phyloP scores from a whole-genome alignment of 2,329 filamentous ascomycete species.

The Bertia moriformis region DNA sequence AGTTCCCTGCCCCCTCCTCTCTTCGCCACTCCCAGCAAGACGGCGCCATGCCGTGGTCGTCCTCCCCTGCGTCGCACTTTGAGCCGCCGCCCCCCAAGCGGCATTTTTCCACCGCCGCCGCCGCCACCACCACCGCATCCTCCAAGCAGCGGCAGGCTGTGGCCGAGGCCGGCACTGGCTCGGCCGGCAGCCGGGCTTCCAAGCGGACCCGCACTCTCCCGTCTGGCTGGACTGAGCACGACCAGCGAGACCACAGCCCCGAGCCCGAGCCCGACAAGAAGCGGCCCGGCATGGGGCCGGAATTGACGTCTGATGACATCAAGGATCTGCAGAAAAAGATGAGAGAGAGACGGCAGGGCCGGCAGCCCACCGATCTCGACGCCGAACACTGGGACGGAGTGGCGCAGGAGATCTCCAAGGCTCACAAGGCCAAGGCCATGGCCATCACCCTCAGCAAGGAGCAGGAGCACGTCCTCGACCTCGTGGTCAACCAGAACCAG shows the following conservation, averaged over 20 bases:
- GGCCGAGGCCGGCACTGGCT: no score
- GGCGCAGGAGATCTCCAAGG: constrained; percentile 13
- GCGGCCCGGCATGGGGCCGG: no score
- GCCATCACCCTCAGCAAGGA: constrained; percentile 68
- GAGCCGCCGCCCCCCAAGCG: neutral
- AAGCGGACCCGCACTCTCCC: neutral
- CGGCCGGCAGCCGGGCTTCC: no score
- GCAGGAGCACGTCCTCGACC: constrained; percentile 67
- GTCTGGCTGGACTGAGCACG: no score
- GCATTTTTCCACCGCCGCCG: no score
- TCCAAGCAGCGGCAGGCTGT: no score
- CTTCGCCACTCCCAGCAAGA: neutral
- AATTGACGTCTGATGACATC: neutral
- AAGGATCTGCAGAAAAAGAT: constrained; percentile 1
- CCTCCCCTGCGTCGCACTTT: neutral
- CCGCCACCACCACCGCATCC: no score
- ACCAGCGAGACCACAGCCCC: no score
- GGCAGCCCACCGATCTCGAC: constrained; percentile 6
- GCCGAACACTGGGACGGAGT: constrained; percentile 21
- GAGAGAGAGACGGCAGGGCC: constrained; percentile 11
- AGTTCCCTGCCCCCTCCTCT: no score
- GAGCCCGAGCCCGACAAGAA: neutral
- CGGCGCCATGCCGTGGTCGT: neutral
- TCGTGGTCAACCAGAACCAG: constrained; percentile 66
- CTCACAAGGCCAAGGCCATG: constrained; percentile 24